A percentile compares a stretch with the other conserved stretches of the same genome.
Conservation (phyloP, 2,329 filamentous ascomycete genomes). For the Trichoderma asperellum region DNA sequence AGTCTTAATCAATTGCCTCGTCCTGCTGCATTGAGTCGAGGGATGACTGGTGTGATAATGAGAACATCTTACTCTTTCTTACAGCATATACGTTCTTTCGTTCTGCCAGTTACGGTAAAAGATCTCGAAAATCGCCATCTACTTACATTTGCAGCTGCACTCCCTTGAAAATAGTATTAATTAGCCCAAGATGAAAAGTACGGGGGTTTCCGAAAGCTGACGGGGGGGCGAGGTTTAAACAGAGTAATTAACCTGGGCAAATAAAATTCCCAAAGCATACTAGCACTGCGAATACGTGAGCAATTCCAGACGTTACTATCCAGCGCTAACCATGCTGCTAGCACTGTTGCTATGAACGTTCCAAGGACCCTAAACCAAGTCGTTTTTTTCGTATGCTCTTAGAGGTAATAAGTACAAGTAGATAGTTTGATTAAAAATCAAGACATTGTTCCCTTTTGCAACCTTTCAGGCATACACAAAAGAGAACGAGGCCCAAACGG, state of each 20-base stretch:
- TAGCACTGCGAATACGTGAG: not conserved
- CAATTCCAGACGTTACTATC: not conserved
- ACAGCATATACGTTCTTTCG: not conserved
- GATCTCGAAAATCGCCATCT: not conserved
- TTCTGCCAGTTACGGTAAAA: not conserved
- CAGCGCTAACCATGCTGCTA: not conserved
- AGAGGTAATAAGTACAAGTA: not conserved
- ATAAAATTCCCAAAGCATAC: slow-evolving; percentile 14
- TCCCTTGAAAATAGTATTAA: not conserved
- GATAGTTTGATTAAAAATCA: not conserved
- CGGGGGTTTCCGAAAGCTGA: not conserved
- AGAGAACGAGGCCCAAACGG: not conserved
- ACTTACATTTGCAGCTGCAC: not conserved
- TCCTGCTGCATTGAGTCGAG: not conserved
- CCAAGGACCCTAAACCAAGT: not conserved
- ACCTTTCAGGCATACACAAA: not conserved
- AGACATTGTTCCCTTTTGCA: not conserved
- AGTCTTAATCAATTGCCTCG: not conserved
- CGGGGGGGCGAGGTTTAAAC: not conserved
- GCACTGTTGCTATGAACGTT: not conserved
- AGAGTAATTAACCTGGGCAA: slow-evolving; percentile 11
- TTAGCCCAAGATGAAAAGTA: not conserved
- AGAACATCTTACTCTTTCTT: not conserved
- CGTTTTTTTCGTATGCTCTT: not conserved
- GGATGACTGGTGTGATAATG: not conserved